phyloP scores from a whole-genome alignment of 2,329 filamentous ascomycete genomes.

The Huntiella moniliformis region DNA sequence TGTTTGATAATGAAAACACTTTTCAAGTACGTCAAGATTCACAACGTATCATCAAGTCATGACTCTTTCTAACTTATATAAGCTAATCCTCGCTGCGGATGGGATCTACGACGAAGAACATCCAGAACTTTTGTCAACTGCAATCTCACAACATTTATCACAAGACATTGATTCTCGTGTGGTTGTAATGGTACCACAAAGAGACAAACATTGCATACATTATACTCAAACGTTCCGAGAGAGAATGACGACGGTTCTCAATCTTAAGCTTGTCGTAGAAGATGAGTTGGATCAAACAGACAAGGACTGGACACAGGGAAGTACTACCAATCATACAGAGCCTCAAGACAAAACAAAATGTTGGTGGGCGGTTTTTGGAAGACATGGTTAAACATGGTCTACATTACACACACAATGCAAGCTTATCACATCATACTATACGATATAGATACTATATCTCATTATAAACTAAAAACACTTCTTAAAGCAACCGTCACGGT shows the following conservation, averaged over 20 bases:
- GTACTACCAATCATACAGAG: conserved; percentile 22
- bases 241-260: conserved; percentile 34
- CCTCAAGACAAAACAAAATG: conserved; percentile 32
- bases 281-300: conserved; percentile 48
- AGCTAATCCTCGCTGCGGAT: conserved; percentile 70
- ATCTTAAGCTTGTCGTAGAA: conserved; percentile 35
- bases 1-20: conserved; percentile 23
- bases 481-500: too few species aligned
- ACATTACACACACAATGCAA: too few species aligned
- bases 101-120: conserved; percentile 75
- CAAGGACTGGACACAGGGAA: conserved; percentile 40
- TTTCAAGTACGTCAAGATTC: background rate
- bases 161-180: conserved; percentile 39
- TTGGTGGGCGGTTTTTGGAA: conserved; percentile 47
- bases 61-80: conserved; percentile 1
- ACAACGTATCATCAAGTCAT: background rate
- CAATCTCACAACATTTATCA: conserved; percentile 50
- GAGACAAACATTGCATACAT: conserved; percentile 45
- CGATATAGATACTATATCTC: too few species aligned
- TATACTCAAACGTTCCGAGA: conserved; percentile 45
- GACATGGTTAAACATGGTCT: too few species aligned
- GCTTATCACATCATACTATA: too few species aligned
- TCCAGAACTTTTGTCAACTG: conserved; percentile 51
- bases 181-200: conserved; percentile 62
- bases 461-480: too few species aligned